Evolutionary conservation across 1,284 basidiomycete genomes (phyloP), one percentile per base, ranked within the genome.

Genomic region (Rhodotorula sp.): DNA sequence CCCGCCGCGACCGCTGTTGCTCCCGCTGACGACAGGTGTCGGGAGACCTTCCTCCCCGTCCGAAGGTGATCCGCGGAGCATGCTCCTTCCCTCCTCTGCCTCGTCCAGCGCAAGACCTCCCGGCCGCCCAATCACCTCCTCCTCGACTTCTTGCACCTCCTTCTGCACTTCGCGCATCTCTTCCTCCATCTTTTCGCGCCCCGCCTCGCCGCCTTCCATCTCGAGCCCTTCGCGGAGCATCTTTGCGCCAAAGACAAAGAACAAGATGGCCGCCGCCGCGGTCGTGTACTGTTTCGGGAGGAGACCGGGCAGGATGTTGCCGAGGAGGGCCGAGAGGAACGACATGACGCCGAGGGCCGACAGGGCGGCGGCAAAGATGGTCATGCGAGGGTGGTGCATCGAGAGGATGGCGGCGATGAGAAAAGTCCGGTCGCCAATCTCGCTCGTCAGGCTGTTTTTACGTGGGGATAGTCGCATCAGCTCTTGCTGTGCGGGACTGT

Each of bases 321-420:
- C 94, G 84, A 97, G 86, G 26, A 87, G 89, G 15, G 94, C 92
- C 43, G 91, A 93, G 66, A 97, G 87, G 55, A 93, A 84, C 63
- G 91, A 93, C 95, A 99, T 99, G 82, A 97, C 83, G 60, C 91
- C 86, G 55, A 99, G 86, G 2, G 92, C 92, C 34, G 87, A 85
- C 78, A 98, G 91, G 2, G 95, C 94, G 60, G 95, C 95, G 1
- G 86, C 84, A 80, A 98, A 98, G 66, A 99, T 94, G 67, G 89
- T 83, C 59, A 89, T 79, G 19, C 93, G 88, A 0, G 92, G 88
- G 80, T 97, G 93, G 4, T 94, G 89, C 88, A 97, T 95, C 15
- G 95, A 92, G 76, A 99, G 89, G 77, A 99, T 95, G 68, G 95
- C 97, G 31, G 95, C 85, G 55, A 98, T 97, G 71, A 99, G 88